Base-by-base conservation (phyloP, 768 basidiomycete genomes). In the Kwoniella shandongensis region DNA sequence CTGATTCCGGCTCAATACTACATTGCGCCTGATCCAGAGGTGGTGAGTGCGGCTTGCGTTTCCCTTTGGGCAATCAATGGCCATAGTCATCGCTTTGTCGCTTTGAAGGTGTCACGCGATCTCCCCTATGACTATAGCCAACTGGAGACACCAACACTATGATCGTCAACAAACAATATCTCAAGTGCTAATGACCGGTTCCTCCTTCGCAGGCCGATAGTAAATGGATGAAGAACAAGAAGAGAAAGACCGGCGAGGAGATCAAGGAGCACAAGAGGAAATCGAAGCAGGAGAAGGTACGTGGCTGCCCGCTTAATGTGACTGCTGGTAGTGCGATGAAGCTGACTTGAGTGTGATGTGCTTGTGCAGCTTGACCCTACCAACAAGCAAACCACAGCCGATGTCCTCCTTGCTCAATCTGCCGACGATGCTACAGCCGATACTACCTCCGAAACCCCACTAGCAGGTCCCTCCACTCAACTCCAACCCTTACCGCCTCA, bases 1-100 rank as follows among this genome's bases (percentile, higher is more conserved):
- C 83, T 96, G 44, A 96, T 97, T 53, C 94, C 94, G 0, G 82
- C 92, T 4, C 87, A 87, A 79, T 91, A 88, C 74, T 97, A 97
- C 77, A 79, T 96, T 46, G 82, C 84, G 1, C 81, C 80, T 38
- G 82, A 83, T 42, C 84, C 86, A 48, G 86, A 87, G 58, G 84
- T 86, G 81, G 88, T 86, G 48, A 61, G 76, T 65, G 18, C 5
- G 4, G 11, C 17, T 15, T 38, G 10, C 13, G 22, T 7, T 23
- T 6, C 26, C 12, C 36, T 23, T 4, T 15, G 15, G n/a, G n/a
- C 29, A 8, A 32, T 32, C 6, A 13, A 32, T 13, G 13, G 32
- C 32, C 32, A 32, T 51, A 8, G 36, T 20, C 32, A 6, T 7
- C 17, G 20, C 29, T 7, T 22, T 29, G 11, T 29, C 49, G 17